Evolutionary conservation across 305 asterid genomes (phyloP).

Genomic region (Caryopteris hybrid): DNA sequence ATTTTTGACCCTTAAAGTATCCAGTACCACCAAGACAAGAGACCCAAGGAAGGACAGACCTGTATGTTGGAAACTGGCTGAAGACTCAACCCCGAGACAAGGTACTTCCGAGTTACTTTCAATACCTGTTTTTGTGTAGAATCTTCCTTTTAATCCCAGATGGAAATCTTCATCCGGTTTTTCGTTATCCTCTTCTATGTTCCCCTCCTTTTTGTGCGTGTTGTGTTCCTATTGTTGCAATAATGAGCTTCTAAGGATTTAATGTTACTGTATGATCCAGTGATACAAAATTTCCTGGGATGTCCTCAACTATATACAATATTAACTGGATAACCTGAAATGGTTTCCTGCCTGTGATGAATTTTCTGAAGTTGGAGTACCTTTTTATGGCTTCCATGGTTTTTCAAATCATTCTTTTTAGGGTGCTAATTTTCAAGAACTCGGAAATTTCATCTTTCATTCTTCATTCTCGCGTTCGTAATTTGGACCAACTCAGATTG

Average conservation of each 20-base stretch:
- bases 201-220: no score
- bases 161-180: not conserved
- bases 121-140: not conserved
- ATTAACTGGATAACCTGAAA: not conserved
- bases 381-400: not conserved
- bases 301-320: no score
- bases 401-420: not conserved
- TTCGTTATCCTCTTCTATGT: not conserved
- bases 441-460: not conserved
- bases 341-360: conserved; percentile 6
- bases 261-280: not conserved
- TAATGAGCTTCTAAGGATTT: not conserved
- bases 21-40: conserved; percentile 72
- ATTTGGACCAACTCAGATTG: not conserved
- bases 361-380: not conserved
- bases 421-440: not conserved
- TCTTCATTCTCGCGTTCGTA: not conserved
- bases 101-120: conserved; percentile 35
- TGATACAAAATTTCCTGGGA: not conserved
- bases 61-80: conserved; percentile 76
- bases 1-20: conserved; percentile 65
- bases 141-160: not conserved
- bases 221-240: not conserved
- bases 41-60: conserved; percentile 85
- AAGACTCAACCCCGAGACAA: conserved; percentile 87